Percentiles rank a stretch among this genome's conserved stretches.
phyloP scores from a whole-genome alignment of 129 eudicot genomes.

The Silybum marianum region DNA sequence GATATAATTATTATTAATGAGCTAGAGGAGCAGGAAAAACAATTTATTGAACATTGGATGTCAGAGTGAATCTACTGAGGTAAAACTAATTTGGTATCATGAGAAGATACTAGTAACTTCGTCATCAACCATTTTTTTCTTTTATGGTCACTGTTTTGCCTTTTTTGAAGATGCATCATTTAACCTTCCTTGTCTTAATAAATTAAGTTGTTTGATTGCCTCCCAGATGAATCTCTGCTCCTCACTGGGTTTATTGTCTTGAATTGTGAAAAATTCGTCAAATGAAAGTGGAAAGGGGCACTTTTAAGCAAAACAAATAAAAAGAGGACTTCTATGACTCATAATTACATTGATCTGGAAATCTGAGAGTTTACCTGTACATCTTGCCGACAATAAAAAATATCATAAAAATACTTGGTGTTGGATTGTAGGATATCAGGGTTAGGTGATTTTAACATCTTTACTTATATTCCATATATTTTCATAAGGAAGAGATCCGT shows the following conservation, averaged over 20 bases:
- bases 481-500: neutral
- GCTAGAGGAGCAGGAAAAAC: neutral
- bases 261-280: too few species aligned
- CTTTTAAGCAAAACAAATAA: too few species aligned
- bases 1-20: neutral
- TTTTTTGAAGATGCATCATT: neutral
- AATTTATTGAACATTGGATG: neutral
- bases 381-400: neutral
- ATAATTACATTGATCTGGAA: neutral
- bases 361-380: neutral
- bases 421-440: neutral
- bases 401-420: neutral
- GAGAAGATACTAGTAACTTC: constrained; percentile 1
- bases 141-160: neutral
- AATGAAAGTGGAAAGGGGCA: too few species aligned
- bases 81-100: neutral
- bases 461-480: neutral
- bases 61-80: neutral
- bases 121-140: neutral
- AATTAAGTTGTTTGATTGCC: neutral
- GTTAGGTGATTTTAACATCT: neutral
- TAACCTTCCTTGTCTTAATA: neutral
- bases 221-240: neutral
- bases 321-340: neutral
- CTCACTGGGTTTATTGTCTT: neutral